Base-by-base conservation (phyloP, 2,329 filamentous ascomycete species). In the Helminthosporium solani region DNA sequence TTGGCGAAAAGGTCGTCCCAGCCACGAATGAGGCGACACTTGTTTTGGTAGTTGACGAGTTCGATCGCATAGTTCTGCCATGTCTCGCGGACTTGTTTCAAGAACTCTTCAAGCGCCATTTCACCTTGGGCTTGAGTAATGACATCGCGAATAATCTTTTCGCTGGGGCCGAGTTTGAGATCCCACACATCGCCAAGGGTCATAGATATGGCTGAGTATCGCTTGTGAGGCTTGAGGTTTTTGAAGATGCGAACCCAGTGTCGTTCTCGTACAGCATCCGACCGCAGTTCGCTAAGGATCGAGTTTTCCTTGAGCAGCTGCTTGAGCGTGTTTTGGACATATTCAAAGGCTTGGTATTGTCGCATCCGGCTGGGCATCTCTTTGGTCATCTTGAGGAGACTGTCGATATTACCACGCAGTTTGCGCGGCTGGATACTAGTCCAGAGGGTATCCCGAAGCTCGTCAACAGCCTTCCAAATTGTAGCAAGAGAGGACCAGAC, bases 211-310 rank as follows among this genome's bases (percentile, higher is more conserved):
- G 91, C 86, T 0, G 91, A 97, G 72, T 97, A 97, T 35, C 94
- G 84, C 72, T 95, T 95, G 48, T 88, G 88, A 1, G 94, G 94
- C 68, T 87, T 94, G 53, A 99, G 80, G 41, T 89, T 84, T 74
- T 97, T 99, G 81, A 95, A 99, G 40, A 99, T 96, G 73, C 95
- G 96, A 49, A 87, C 84, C 94, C 94, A 99, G 67, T 99, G 94
- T 42, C 94, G 83, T 70, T 99, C 95, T 36, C 91, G 86, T 47
- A 99, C 90, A 14, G 94, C 92, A 70, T 99, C 94, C 0, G 92
- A 96, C 67, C 96, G 96, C 70, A 99, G 79, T 54, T 99, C 94
- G 3, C 85, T 82, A 3, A 99, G 79, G 27, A 96, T 79, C 9
- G 86, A 79, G 64, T 97, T 99, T 58, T 95, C 90, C 70, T 96